Evolutionary conservation across 148 eudicot species (phyloP).

Genomic region (Chenopodium suecicum): DNA sequence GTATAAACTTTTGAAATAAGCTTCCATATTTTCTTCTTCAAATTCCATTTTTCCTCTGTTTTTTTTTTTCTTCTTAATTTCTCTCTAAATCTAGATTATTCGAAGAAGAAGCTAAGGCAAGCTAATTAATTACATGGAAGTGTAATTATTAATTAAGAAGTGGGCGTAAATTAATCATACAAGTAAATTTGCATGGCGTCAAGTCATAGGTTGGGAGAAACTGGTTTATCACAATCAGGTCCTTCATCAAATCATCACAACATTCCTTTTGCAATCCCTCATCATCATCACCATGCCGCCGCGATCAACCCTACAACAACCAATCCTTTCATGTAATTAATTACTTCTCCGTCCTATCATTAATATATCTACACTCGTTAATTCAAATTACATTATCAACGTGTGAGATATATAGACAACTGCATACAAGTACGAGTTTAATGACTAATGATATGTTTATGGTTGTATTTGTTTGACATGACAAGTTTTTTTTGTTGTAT

Average conservation of each 20-base stretch:
- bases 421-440: not conserved
- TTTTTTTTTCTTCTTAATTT: too few relatives aligned
- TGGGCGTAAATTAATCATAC: constrained; percentile 16
- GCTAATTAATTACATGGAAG: too few relatives aligned
- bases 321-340: constrained; percentile 63
- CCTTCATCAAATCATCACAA: constrained; percentile 69
- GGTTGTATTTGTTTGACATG: not conserved
- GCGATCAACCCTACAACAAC: constrained; percentile 38
- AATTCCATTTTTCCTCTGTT: not conserved
- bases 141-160: not conserved
- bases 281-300: constrained; percentile 28
- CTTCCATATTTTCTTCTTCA: not conserved
- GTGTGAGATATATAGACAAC: not conserved
- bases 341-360: not conserved
- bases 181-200: constrained; percentile 62
- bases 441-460: not conserved
- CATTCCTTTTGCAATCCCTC: constrained; percentile 54
- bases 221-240: constrained; percentile 53
- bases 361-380: too few relatives aligned
- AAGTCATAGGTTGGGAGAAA: constrained; percentile 62
- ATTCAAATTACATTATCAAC: not conserved
- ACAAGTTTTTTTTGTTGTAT: constrained; percentile 4
- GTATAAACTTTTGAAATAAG: constrained; percentile 6
- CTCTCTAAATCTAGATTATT: not conserved
- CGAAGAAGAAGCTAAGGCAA: not conserved